Evolutionary conservation across 495 filamentous ascomycete species (phyloP), one percentile per base, ranked within the genome.

Genomic region (Neurospora pannonica): DNA sequence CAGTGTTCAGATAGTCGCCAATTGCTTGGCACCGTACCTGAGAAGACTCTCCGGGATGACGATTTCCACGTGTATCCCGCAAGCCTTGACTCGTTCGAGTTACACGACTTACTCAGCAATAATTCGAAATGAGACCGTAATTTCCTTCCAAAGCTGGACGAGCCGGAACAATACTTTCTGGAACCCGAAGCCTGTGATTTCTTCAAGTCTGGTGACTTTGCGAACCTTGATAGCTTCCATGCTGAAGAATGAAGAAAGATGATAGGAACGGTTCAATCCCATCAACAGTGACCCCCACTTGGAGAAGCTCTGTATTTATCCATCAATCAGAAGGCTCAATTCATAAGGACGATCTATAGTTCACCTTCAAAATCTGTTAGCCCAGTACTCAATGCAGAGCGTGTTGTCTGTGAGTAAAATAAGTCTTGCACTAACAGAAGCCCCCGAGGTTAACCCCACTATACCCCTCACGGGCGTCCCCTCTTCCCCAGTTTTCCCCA

Each of bases 291-390:
- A 34, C 54, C 54, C 54, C 54, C 54, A 67, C 54, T 34, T 34
- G 54, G 6, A 34, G 54, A 34, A 67, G 28, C 28, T 15, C 1
- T 34, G 28, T 17, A 80, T 78, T 83, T 82, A 78, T 81, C 82
- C 82, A 78, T 80, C 82, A 83, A 82, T 83, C 82, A 81, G 28
- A 76, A 43, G 69, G 21, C 72, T 24, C 17, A 38, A 24, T 70
- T 60, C 6, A 8, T 62, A 39, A 17, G 36, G 10, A 21, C 31
- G 34, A 71, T 39, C 54, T 40, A 36, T 34, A 19, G 62, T 11
- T 39, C 1, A 1, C 0, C 21, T 0, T 60, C 39, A 3, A 10
- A 7, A 7, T 10, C 19, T 21, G 38, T 71, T 38, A 38, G 17
- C 1, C 10, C 3, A 10, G 19, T n/a, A 46, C 39, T 5, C n/a